These are phyloP conservation scores for Abrus pulchellus DNA, from an alignment of 306 rosid genomes.

Conservation along the genomic window DNA sequence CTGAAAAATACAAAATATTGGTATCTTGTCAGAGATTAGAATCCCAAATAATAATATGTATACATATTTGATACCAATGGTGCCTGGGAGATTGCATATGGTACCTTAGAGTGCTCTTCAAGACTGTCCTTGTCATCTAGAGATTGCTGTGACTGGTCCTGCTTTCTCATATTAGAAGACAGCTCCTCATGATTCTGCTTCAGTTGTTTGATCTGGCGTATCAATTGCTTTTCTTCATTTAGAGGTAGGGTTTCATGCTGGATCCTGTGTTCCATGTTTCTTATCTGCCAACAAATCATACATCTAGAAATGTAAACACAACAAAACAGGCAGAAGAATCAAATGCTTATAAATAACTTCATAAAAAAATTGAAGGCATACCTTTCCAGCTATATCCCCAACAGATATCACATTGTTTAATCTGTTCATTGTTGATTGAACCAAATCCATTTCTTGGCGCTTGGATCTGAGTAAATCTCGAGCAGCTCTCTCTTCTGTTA, in stretches of 20 bases:
- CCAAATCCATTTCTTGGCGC: slow-evolving; percentile 79
- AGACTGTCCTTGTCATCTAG: slow-evolving; percentile 65
- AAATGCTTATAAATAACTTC: slow-evolving; percentile 28
- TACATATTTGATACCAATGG: slow-evolving; percentile 17
- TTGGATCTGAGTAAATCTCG: slow-evolving; percentile 69
- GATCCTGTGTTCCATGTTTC: slow-evolving; percentile 75
- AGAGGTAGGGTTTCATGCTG: slow-evolving; percentile 85
- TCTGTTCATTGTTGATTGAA: slow-evolving; percentile 65
- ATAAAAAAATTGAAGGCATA: slow-evolving; percentile 47
- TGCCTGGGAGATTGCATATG: background rate
- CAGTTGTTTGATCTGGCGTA: slow-evolving; percentile 81
- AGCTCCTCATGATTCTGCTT: slow-evolving; percentile 79
- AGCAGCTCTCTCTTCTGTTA: slow-evolving; percentile 65
- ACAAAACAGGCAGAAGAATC: slow-evolving; percentile 32
- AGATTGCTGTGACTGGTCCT: slow-evolving; percentile 69
- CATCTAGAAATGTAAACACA: slow-evolving; percentile 31
- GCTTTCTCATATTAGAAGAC: slow-evolving; percentile 63
- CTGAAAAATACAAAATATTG: slow-evolving; percentile 41
- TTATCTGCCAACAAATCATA: slow-evolving; percentile 62
- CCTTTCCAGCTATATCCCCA: slow-evolving; percentile 76
- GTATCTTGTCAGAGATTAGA: slow-evolving; percentile 17
- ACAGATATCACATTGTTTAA: slow-evolving; percentile 75
- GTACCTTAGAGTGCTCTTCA: slow-evolving; percentile 74
- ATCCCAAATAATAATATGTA: background rate
- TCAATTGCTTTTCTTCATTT: slow-evolving; percentile 79